Conservation (phyloP, 257 asterid species). For the Capsicum chinense region DNA sequence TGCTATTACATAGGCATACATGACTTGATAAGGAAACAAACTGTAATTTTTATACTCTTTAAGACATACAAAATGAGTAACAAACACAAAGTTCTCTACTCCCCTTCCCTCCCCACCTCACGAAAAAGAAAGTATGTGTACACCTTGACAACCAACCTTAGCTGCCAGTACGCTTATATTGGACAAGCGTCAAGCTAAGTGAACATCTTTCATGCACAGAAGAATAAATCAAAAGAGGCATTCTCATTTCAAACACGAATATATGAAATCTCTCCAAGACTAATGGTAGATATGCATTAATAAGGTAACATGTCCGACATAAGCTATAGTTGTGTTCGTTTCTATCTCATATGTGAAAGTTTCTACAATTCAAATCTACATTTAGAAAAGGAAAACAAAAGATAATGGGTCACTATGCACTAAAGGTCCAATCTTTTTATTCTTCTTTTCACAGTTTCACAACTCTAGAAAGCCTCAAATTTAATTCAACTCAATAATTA, state of each 20-base stretch:
- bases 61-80: not conserved
- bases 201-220: not conserved
- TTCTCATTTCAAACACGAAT: not conserved
- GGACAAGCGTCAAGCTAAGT: not conserved
- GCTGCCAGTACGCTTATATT: not conserved
- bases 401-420: not conserved
- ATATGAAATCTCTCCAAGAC: not conserved
- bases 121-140: not conserved
- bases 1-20: not conserved
- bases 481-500: slow-evolving; percentile 12
- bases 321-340: not conserved
- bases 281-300: not conserved
- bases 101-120: not conserved
- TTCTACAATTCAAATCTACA: not conserved
- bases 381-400: not conserved
- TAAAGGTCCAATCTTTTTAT: slow-evolving; percentile 11
- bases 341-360: not conserved
- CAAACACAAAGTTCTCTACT: not conserved
- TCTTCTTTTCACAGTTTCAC: not conserved
- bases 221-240: not conserved
- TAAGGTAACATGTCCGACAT: not conserved
- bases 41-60: not conserved
- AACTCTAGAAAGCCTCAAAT: not conserved
- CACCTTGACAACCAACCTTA: not conserved
- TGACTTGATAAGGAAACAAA: not conserved